phyloP scores from a whole-genome alignment of 2,329 filamentous ascomycete species.

The Aspergillus sp. region DNA sequence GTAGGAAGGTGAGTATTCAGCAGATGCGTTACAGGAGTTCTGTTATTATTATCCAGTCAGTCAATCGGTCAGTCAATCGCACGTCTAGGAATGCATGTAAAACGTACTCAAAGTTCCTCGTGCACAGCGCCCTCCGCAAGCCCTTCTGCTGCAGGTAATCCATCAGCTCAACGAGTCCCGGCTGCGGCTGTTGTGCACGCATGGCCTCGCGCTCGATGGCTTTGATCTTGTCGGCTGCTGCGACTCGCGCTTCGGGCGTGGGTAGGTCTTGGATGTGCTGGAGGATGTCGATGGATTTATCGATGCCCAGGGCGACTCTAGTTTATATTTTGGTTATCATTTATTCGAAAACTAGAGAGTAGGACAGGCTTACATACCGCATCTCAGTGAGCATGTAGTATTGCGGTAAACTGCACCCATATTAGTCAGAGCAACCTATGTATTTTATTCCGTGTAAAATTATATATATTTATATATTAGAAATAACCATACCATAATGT shows the following conservation, averaged over 20 bases:
- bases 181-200: slow-evolving; percentile 69
- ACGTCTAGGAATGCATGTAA: background rate
- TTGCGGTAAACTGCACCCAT: slow-evolving; percentile 62
- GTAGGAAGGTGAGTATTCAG: slow-evolving; percentile 63
- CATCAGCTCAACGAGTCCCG: slow-evolving; percentile 72
- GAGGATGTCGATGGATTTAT: slow-evolving; percentile 71
- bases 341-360: background rate
- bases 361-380: slow-evolving; percentile 42
- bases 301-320: slow-evolving; percentile 58
- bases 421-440: slow-evolving; percentile 6
- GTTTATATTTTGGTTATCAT: background rate
- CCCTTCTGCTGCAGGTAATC: slow-evolving; percentile 61
- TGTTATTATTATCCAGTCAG: slow-evolving; percentile 6
- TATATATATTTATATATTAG: background rate
- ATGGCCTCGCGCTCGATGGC: slow-evolving; percentile 75
- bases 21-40: slow-evolving; percentile 36
- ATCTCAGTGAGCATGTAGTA: slow-evolving; percentile 94
- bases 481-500: slow-evolving; percentile 62
- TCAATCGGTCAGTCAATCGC: background rate
- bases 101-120: slow-evolving; percentile 74
- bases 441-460: background rate
- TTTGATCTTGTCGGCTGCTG: slow-evolving; percentile 65
- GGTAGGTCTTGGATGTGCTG: slow-evolving; percentile 75
- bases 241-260: slow-evolving; percentile 46
- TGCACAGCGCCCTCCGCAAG: slow-evolving; percentile 78